Conservation (phyloP, 208 protist species). For the Blastocrithidia nonstop region DNA sequence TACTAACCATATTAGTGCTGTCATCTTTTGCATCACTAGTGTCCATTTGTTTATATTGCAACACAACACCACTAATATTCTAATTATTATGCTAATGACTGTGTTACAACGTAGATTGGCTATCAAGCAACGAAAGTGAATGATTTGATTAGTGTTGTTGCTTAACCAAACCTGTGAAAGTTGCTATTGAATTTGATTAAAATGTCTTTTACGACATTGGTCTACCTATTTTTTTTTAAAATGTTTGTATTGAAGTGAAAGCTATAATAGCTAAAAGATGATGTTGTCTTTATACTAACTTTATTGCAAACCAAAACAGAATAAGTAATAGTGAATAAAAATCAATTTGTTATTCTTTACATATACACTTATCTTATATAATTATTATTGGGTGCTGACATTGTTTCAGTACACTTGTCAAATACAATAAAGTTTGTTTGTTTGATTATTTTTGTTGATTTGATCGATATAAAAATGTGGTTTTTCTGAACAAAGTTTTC, state of each 20-base stretch:
- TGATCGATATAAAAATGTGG: neutral
- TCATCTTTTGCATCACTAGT: neutral
- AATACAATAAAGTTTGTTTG: neutral
- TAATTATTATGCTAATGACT: too few species aligned
- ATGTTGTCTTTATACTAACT: conserved; percentile 1
- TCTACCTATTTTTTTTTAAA: conserved; percentile 2
- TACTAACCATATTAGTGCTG: conserved; percentile 1
- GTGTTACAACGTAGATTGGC: too few species aligned
- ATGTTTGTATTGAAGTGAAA: neutral
- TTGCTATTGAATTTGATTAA: too few species aligned
- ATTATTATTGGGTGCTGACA: neutral
- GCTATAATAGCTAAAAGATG: neutral
- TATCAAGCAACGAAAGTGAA: too few species aligned
- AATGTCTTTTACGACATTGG: too few species aligned
- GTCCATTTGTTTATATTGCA: conserved; percentile 1
- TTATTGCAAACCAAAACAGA: conserved; percentile 4
- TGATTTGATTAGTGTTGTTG: too few species aligned
- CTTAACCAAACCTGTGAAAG: too few species aligned
- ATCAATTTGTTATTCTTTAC: conserved; percentile 3
- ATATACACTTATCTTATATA: conserved; percentile 2
- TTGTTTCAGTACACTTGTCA: neutral
- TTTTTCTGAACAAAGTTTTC: too few species aligned
- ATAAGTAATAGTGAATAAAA: conserved; percentile 4
- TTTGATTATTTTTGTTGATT: neutral
- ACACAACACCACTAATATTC: too few species aligned